These are phyloP conservation scores for Peronospora tabacina DNA, from an alignment of 352 stramenopile genomes.

Conservation along the genomic window DNA sequence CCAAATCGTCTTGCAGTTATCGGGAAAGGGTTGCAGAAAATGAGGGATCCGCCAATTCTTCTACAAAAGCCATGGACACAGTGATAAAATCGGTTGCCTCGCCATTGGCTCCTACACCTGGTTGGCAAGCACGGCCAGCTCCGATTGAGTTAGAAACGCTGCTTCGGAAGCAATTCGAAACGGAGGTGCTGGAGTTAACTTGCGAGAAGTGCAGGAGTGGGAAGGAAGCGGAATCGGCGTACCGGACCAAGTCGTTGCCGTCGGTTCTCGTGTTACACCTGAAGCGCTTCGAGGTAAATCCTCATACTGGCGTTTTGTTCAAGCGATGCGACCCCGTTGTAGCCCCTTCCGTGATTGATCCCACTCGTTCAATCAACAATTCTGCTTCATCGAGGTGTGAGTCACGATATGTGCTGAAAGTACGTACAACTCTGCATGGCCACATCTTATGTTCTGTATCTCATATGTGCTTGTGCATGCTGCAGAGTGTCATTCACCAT, in stretches of 20 bases:
- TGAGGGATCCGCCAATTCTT: conserved; percentile 6
- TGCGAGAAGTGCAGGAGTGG: conserved; percentile 80
- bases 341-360: conserved; percentile 40
- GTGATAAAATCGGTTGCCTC: conserved; percentile 7
- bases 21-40: conserved; percentile 33
- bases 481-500: conserved; percentile 78
- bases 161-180: conserved; percentile 72
- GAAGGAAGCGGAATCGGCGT: conserved; percentile 49
- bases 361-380: conserved; percentile 34
- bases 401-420: conserved; percentile 42
- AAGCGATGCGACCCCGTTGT: conserved; percentile 79
- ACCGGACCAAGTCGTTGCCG: conserved; percentile 60
- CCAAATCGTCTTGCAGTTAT: conserved; percentile 55
- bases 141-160: conserved; percentile 51
- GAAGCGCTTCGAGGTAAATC: conserved; percentile 83
- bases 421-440: conserved; percentile 15
- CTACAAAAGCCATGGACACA: conserved; percentile 5
- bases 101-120: conserved; percentile 7
- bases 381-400: conserved; percentile 16
- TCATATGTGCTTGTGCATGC: conserved; percentile 13
- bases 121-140: conserved; percentile 6
- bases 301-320: conserved; percentile 49
- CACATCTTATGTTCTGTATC: conserved; percentile 2
- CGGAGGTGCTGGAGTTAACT: conserved; percentile 64
- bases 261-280: conserved; percentile 71